Percentiles rank a stretch among this genome's conserved stretches.
Conservation (phyloP, 2,329 filamentous ascomycete genomes). For the Escovopsis sp. region DNA sequence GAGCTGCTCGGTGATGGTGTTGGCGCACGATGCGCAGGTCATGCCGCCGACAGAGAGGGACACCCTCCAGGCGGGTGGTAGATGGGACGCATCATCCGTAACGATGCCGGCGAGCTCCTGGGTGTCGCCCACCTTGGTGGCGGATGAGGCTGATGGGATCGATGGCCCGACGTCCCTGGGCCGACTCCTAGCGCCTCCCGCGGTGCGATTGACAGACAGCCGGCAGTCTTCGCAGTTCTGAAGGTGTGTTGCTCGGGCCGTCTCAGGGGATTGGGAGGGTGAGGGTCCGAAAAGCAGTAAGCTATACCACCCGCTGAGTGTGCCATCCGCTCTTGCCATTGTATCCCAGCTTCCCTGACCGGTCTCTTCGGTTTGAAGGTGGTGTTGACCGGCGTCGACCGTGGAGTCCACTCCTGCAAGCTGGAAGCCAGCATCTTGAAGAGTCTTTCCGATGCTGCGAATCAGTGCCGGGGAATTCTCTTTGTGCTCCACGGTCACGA, state of each 20-base stretch:
- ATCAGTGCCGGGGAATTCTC: slow-evolving; percentile 25
- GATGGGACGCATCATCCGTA: slow-evolving; percentile 5
- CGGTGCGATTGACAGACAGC: slow-evolving; percentile 6
- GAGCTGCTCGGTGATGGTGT: slow-evolving; percentile 44
- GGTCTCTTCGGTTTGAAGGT: slow-evolving; percentile 9
- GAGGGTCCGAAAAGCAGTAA: slow-evolving; percentile 13
- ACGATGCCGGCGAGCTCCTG: slow-evolving; percentile 4
- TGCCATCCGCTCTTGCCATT: slow-evolving; percentile 8
- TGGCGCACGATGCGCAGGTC: slow-evolving; percentile 56
- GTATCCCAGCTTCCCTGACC: slow-evolving; percentile 10
- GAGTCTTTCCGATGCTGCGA: slow-evolving; percentile 27
- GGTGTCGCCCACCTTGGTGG: neutral
- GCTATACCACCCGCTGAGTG: slow-evolving; percentile 17
- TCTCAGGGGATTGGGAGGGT: slow-evolving; percentile 11
- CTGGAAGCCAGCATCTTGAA: slow-evolving; percentile 45
- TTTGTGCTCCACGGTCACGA: slow-evolving; percentile 44
- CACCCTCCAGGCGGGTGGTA: slow-evolving; percentile 26
- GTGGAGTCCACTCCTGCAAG: slow-evolving; percentile 32
- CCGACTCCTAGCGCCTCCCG: neutral
- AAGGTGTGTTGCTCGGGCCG: slow-evolving; percentile 18
- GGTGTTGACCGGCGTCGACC: slow-evolving; percentile 15
- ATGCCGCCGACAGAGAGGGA: slow-evolving; percentile 53
- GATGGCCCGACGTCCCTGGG: slow-evolving; percentile 2
- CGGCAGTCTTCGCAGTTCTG: slow-evolving; percentile 24
- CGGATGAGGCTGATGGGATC: neutral